These are phyloP conservation scores for Acacia confusa DNA, from an alignment of 306 rosid species.

Conservation along the genomic window DNA sequence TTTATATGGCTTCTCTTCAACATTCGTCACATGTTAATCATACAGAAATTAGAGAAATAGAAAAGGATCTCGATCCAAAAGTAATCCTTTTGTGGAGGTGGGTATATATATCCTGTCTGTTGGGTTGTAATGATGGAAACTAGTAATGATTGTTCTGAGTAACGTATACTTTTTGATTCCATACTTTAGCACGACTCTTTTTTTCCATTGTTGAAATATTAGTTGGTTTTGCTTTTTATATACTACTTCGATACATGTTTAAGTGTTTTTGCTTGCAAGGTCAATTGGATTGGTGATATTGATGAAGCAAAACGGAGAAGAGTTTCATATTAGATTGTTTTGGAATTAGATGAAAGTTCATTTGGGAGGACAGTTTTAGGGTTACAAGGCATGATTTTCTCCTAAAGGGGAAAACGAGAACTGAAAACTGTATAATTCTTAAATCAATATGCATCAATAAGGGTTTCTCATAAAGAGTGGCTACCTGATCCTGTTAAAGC, in stretches of 20 bases:
- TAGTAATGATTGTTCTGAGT: conserved; percentile 9
- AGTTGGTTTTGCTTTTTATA: background rate
- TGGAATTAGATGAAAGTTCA: background rate
- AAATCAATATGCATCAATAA: background rate
- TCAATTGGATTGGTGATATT: background rate
- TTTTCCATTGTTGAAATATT: background rate
- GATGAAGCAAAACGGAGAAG: background rate
- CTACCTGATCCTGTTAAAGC: background rate
- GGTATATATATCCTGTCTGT: conserved; percentile 23
- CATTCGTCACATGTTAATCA: conserved; percentile 43
- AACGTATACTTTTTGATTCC: conserved; percentile 15
- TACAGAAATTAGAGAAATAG: conserved; percentile 80
- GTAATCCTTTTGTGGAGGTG: conserved; percentile 98
- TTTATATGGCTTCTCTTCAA: conserved; percentile 76
- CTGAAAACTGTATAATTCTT: background rate
- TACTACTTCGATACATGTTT: background rate
- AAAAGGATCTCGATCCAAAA: conserved; percentile 89
- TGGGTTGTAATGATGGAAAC: conserved; percentile 18
- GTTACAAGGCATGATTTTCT: background rate
- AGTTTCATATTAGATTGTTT: background rate
- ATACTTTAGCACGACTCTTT: background rate
- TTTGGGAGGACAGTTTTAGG: background rate
- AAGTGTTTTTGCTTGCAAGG: background rate
- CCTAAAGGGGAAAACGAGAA: background rate
- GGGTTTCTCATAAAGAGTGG: background rate